phyloP scores from a whole-genome alignment of 2,329 filamentous ascomycete genomes.

The Pseudopithomyces maydicus region DNA sequence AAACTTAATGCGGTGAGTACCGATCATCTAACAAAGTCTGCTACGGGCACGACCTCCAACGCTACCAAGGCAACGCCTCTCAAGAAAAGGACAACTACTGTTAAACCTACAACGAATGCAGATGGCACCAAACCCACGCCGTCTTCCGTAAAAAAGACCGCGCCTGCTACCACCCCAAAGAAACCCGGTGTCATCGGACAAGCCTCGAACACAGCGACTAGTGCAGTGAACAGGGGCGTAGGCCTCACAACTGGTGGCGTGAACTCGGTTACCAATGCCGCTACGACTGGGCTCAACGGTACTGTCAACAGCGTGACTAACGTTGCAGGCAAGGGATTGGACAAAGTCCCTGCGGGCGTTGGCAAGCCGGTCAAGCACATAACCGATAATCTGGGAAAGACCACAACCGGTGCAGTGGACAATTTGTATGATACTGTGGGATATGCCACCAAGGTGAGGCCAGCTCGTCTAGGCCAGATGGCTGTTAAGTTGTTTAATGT shows the following conservation, averaged over 20 bases:
- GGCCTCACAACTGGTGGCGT: conserved; percentile 40
- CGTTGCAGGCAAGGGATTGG: conserved; percentile 43
- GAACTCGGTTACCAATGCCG: conserved; percentile 44
- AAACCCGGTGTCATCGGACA: conserved; percentile 42
- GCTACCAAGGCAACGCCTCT: conserved; percentile 25
- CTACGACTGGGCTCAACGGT: conserved; percentile 42
- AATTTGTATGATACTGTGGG: conserved; percentile 49
- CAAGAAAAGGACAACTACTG: conserved; percentile 25
- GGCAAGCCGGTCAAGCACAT: conserved; percentile 48
- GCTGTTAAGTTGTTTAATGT: no score
- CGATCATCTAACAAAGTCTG: conserved; percentile 3
- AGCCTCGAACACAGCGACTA: conserved; percentile 39
- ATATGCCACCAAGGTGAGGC: conserved; percentile 38
- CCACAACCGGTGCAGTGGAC: conserved; percentile 45
- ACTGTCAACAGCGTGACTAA: conserved; percentile 46
- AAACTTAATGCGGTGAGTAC: conserved; percentile 16
- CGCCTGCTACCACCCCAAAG: conserved; percentile 35
- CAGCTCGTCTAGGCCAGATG: no score
- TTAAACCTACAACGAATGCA: conserved; percentile 18
- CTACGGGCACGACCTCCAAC: conserved; percentile 12
- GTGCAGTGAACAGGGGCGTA: conserved; percentile 43
- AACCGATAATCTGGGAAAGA: conserved; percentile 49
- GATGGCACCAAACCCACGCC: conserved; percentile 34
- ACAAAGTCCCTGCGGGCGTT: conserved; percentile 39
- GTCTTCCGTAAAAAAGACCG: conserved; percentile 24